Conservation (phyloP, 2,329 filamentous ascomycete species). For the Hypomyces rosellus region DNA sequence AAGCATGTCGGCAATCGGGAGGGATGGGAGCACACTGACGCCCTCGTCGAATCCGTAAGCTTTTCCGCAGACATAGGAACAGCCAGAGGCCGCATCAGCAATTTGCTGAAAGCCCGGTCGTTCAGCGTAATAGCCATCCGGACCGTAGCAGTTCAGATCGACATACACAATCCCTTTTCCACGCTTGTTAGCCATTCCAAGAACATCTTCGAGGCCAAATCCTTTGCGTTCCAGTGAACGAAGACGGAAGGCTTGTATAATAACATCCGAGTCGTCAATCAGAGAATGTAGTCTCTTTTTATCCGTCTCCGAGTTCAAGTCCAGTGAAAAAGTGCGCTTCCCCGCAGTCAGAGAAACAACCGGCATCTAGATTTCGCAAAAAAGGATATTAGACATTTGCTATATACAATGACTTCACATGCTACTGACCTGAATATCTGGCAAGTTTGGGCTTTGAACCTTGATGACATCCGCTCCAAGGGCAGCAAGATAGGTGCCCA, state of each 20-base stretch:
- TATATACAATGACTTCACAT: too few relatives aligned
- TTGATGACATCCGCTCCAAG: too few relatives aligned
- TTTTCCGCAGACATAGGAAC: slow-evolving; percentile 26
- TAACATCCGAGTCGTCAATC: slow-evolving; percentile 38
- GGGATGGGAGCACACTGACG: too few relatives aligned
- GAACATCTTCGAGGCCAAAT: slow-evolving; percentile 35
- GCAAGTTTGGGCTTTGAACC: too few relatives aligned
- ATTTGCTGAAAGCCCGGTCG: slow-evolving; percentile 63
- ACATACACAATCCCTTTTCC: slow-evolving; percentile 58
- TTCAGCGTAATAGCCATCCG: slow-evolving; percentile 47
- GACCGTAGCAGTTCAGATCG: slow-evolving; percentile 60
- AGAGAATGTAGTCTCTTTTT: slow-evolving; percentile 32
- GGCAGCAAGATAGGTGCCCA: too few relatives aligned
- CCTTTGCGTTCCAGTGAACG: slow-evolving; percentile 41
- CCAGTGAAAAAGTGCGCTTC: slow-evolving; percentile 22
- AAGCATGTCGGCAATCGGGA: too few relatives aligned
- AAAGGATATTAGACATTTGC: too few relatives aligned
- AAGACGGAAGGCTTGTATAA: background rate
- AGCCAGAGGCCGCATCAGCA: slow-evolving; percentile 41
- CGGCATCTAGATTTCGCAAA: too few relatives aligned
- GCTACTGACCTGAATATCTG: too few relatives aligned
- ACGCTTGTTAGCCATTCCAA: slow-evolving; percentile 41
- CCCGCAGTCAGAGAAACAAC: too few relatives aligned
- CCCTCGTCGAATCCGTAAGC: slow-evolving; percentile 14
- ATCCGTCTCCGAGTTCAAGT: slow-evolving; percentile 39